phyloP scores from a whole-genome alignment of 2,329 filamentous ascomycete genomes.

The Hypoxylon sp. region DNA sequence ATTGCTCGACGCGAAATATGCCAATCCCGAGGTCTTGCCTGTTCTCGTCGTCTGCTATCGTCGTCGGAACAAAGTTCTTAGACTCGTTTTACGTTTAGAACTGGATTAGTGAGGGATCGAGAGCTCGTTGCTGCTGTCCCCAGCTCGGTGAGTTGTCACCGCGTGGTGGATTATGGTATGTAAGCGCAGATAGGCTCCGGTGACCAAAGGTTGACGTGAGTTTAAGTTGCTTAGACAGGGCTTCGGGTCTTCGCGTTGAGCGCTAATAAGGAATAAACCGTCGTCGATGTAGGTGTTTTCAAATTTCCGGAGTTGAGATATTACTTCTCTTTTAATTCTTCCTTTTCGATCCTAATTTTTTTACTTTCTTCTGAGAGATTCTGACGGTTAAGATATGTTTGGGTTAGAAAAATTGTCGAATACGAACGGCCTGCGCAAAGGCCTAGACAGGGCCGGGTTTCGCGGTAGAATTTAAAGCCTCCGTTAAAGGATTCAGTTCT shows the following conservation, averaged over 20 bases:
- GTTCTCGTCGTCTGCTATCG: slow-evolving; percentile 28
- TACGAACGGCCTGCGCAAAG: slow-evolving; percentile 45
- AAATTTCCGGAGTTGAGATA: slow-evolving; percentile 10
- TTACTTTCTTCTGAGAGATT: slow-evolving; percentile 18
- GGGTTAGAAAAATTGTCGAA: slow-evolving; percentile 46
- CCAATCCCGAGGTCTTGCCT: slow-evolving; percentile 28
- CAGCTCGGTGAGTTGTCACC: slow-evolving; percentile 29
- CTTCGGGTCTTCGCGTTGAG: slow-evolving; percentile 30
- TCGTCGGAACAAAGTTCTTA: slow-evolving; percentile 38
- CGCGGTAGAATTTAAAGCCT: slow-evolving; percentile 48
- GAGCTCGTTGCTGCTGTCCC: slow-evolving; percentile 34
- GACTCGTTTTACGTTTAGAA: slow-evolving; percentile 23
- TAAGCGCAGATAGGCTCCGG: slow-evolving; percentile 34
- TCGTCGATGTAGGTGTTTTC: slow-evolving; percentile 24
- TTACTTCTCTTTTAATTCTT: slow-evolving; percentile 12
- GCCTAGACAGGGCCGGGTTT: slow-evolving; percentile 41
- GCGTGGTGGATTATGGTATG: slow-evolving; percentile 34
- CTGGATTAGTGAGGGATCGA: slow-evolving; percentile 22
- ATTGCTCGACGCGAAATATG: slow-evolving; percentile 48
- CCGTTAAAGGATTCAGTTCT: slow-evolving; percentile 45
- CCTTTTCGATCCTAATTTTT: slow-evolving; percentile 11
- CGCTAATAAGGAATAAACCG: slow-evolving; percentile 28
- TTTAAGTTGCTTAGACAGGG: slow-evolving; percentile 19
- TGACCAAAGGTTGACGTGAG: slow-evolving; percentile 41
- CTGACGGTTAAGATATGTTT: slow-evolving; percentile 29